Percentiles rank a stretch among this genome's conserved stretches.
Conservation (phyloP, 1,139 yeast species). For the Blastobotrys buckinghamii region DNA sequence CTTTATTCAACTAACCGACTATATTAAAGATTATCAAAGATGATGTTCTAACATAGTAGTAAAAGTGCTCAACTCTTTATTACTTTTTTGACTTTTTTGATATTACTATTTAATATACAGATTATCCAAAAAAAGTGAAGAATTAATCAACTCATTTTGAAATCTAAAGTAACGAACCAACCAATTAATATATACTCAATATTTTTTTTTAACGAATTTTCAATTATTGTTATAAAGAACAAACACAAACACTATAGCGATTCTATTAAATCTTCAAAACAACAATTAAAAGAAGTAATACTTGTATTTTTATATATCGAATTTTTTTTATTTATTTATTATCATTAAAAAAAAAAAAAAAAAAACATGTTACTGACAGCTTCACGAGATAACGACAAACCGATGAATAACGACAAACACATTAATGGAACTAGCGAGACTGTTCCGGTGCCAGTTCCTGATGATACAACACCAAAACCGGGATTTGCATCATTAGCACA, state of each 20-base stretch:
- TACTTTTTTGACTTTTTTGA: neutral
- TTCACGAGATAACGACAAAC: constrained; percentile 2
- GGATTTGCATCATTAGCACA: neutral
- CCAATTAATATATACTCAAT: neutral
- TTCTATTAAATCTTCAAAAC: too few relatives aligned
- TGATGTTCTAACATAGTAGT: constrained; percentile 2
- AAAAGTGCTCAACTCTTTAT: neutral
- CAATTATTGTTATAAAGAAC: too few relatives aligned
- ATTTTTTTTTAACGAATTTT: too few relatives aligned
- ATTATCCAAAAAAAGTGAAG: neutral
- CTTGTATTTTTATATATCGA: too few relatives aligned
- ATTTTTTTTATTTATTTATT: too few relatives aligned
- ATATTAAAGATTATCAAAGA: neutral
- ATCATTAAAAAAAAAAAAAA: neutral
- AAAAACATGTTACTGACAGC: neutral
- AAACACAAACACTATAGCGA: too few relatives aligned
- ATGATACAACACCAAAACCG: neutral
- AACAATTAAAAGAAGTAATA: too few relatives aligned
- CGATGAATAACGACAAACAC: neutral
- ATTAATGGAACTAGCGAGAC: neutral
- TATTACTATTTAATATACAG: neutral
- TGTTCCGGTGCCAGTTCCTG: neutral
- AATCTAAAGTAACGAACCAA: too few relatives aligned
- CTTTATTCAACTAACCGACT: too few relatives aligned
- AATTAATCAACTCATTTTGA: too few relatives aligned